Evolutionary conservation across 768 basidiomycete species (phyloP).

Genomic region (Leccinum sublutescens): DNA sequence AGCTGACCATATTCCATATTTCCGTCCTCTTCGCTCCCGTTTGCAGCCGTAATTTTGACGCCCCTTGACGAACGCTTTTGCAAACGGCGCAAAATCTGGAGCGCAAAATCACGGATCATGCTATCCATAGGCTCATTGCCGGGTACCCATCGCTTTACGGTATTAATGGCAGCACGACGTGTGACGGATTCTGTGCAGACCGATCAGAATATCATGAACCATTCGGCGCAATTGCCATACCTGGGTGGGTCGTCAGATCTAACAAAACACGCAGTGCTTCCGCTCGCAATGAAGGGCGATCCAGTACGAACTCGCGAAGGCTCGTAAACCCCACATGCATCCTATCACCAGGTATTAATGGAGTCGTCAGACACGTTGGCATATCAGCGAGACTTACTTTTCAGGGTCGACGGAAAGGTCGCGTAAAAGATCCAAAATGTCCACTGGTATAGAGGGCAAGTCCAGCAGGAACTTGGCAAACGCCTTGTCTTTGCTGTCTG

Average conservation of each 20-base stretch:
- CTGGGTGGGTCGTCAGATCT: conserved; percentile 90
- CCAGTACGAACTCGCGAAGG: conserved; percentile 85
- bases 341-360: conserved; percentile 37
- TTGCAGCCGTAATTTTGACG: conserved; percentile 27
- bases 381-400: conserved; percentile 47
- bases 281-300: conserved; percentile 80
- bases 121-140: conserved; percentile 77
- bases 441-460: conserved; percentile 78
- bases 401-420: conserved; percentile 80
- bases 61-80: conserved; percentile 39
- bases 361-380: not conserved
- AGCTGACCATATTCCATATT: conserved; percentile 75
- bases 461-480: conserved; percentile 88
- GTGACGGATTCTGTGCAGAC: conserved; percentile 70
- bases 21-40: conserved; percentile 48
- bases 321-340: conserved; percentile 91
- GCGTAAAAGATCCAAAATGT: conserved; percentile 72
- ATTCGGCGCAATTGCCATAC: conserved; percentile 39
- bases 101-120: conserved; percentile 80
- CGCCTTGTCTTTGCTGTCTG: conserved; percentile 66
- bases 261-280: conserved; percentile 80
- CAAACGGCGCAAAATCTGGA: conserved; percentile 81
- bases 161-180: conserved; percentile 92
- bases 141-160: conserved; percentile 93
- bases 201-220: conserved; percentile 2